A percentile compares a stretch with the other conserved stretches of the same genome.
Evolutionary conservation across 2,329 filamentous ascomycete genomes (phyloP).

Genomic region (Cryphonectria carpinicola): DNA sequence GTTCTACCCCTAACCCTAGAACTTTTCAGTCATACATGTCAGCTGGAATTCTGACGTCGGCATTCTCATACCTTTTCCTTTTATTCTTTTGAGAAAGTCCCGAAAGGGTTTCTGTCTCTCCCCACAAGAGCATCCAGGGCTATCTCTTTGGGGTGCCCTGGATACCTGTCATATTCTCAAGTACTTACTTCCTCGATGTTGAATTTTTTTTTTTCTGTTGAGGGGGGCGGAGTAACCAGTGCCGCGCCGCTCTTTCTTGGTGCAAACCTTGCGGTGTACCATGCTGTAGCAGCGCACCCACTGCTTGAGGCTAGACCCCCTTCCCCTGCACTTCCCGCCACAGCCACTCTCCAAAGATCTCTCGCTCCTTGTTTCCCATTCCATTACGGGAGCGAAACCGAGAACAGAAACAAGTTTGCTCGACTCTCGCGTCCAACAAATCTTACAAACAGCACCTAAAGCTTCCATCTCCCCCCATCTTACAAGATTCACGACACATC

Average conservation of each 20-base stretch:
- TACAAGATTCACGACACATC: not conserved
- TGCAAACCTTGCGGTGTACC: not conserved
- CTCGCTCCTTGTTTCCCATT: not conserved
- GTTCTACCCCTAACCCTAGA: not conserved
- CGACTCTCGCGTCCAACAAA: not conserved
- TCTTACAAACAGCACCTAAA: not conserved
- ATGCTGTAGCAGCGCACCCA: not conserved
- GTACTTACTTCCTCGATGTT: too few species aligned
- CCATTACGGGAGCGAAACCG: not conserved
- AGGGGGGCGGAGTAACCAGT: not conserved
- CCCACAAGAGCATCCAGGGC: too few species aligned
- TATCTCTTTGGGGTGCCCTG: not conserved
- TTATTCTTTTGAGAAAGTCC: not conserved
- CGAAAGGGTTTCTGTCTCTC: not conserved
- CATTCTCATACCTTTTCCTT: not conserved
- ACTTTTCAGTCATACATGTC: not conserved
- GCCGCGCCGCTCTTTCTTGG: not conserved
- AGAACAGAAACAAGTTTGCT: not conserved
- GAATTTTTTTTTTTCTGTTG: too few species aligned
- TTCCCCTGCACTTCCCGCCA: slow-evolving; percentile 4
- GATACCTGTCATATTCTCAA: not conserved
- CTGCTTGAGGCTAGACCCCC: not conserved
- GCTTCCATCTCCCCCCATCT: not conserved
- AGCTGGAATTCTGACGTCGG: not conserved
- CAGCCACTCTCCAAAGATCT: not conserved